Evolutionary conservation across 495 filamentous ascomycete species (phyloP).

Genomic region (Bacidia rubella): DNA sequence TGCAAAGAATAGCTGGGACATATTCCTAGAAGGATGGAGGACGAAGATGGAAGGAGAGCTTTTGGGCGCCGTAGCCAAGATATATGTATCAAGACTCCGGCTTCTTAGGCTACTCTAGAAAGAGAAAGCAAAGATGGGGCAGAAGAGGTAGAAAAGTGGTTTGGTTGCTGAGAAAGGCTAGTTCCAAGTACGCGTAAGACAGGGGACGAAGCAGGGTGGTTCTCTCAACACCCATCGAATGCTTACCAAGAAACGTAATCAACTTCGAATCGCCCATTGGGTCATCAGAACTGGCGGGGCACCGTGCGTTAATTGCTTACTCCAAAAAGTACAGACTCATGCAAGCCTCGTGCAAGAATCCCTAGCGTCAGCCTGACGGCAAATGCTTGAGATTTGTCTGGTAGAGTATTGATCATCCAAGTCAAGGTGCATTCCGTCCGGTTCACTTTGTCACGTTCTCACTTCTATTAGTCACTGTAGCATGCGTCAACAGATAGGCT

Average conservation of each 20-base stretch:
- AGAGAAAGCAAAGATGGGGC: neutral
- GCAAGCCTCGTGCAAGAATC: too few relatives aligned
- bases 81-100: neutral
- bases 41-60: neutral
- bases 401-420: too few relatives aligned
- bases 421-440: too few relatives aligned
- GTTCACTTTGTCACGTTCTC: too few relatives aligned
- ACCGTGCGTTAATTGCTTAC: neutral
- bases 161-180: too few relatives aligned
- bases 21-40: neutral
- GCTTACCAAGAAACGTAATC: neutral
- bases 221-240: neutral
- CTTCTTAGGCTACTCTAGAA: neutral
- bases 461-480: too few relatives aligned
- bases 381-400: too few relatives aligned
- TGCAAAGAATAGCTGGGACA: neutral
- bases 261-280: too few relatives aligned
- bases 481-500: too few relatives aligned
- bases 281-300: neutral
- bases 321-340: neutral
- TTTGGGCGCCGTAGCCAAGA: neutral
- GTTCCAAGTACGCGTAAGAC: too few relatives aligned
- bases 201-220: neutral
- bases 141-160: too few relatives aligned
- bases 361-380: too few relatives aligned